Percentiles rank a stretch among this genome's conserved stretches.
Evolutionary conservation across 2,329 filamentous ascomycete species (phyloP).

Genomic region (Pyrenophora teres): DNA sequence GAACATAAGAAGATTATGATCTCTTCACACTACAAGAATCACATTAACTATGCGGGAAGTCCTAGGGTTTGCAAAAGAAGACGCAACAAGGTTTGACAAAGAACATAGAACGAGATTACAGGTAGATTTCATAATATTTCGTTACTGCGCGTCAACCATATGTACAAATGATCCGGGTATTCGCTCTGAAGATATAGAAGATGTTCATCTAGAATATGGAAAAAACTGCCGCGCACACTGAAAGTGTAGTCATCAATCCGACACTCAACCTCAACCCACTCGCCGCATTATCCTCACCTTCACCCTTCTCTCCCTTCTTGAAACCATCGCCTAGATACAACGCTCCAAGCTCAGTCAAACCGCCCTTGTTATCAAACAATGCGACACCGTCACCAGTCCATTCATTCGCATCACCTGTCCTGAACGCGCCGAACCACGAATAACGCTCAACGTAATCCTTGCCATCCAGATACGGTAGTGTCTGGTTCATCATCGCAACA

Average conservation of each 20-base stretch:
- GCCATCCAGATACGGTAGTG: constrained; percentile 69
- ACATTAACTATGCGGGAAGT: too few species aligned
- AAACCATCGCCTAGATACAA: constrained; percentile 42
- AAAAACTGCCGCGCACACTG: constrained; percentile 3
- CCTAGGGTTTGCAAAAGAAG: too few species aligned
- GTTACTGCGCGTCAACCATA: not conserved
- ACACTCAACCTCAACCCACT: constrained; percentile 12
- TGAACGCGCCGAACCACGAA: constrained; percentile 45
- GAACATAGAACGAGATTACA: too few species aligned
- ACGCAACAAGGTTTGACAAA: too few species aligned
- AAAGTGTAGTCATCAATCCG: constrained; percentile 14
- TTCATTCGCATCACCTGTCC: constrained; percentile 40
- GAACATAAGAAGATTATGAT: too few species aligned
- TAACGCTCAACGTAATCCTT: constrained; percentile 53
- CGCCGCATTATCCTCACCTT: constrained; percentile 25
- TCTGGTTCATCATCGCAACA: constrained; percentile 71
- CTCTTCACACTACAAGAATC: too few species aligned
- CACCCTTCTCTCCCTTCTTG: constrained; percentile 37
- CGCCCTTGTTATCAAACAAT: constrained; percentile 39
- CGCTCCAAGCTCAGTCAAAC: constrained; percentile 39
- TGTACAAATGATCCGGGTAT: constrained; percentile 6
- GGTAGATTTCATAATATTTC: not conserved
- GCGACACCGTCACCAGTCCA: constrained; percentile 45
- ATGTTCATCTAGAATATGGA: constrained; percentile 2
- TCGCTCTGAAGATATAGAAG: not conserved